Evolutionary conservation across 768 basidiomycete genomes (phyloP).

Genomic region (Paxillus ammoniavirescens): DNA sequence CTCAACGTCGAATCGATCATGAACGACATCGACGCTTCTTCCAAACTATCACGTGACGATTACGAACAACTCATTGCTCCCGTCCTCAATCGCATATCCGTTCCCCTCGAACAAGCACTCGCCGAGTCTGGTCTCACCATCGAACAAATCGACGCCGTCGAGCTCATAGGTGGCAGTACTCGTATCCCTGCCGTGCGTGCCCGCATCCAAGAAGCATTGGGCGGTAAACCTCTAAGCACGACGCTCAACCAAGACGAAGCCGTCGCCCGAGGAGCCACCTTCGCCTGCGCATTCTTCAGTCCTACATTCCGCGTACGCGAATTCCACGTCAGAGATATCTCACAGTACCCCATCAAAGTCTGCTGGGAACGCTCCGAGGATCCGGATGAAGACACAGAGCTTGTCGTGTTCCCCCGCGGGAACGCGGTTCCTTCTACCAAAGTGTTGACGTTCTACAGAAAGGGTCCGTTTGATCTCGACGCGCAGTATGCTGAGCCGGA

Average conservation of each 20-base stretch:
- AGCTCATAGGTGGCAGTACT: conserved; percentile 91
- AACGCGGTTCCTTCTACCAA: conserved; percentile 92
- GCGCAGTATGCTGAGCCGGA: conserved; percentile 76
- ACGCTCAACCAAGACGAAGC: conserved; percentile 99
- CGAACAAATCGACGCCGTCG: conserved; percentile 87
- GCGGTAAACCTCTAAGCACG: conserved; percentile 78
- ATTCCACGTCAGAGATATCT: conserved; percentile 85
- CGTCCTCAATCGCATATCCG: conserved; percentile 73
- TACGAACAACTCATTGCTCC: conserved; percentile 77
- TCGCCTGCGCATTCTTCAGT: conserved; percentile 95
- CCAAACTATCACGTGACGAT: conserved; percentile 77
- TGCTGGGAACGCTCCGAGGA: conserved; percentile 80
- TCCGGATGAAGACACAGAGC: conserved; percentile 79
- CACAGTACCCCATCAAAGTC: conserved; percentile 86
- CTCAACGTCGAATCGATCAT: conserved; percentile 95
- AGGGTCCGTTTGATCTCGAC: conserved; percentile 84
- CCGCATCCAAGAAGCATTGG: conserved; percentile 81
- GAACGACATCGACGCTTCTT: conserved; percentile 92
- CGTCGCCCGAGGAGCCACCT: conserved; percentile 92
- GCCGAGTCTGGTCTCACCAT: conserved; percentile 74
- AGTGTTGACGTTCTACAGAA: conserved; percentile 92
- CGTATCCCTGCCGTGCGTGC: conserved; percentile 91
- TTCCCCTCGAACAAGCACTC: conserved; percentile 77
- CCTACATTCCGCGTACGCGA: conserved; percentile 98
- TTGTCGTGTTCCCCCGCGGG: conserved; percentile 84